A percentile compares a stretch with the other conserved stretches of the same genome.
Evolutionary conservation across 2,329 filamentous ascomycete genomes (phyloP).

Genomic region (Nothophoma quercina): DNA sequence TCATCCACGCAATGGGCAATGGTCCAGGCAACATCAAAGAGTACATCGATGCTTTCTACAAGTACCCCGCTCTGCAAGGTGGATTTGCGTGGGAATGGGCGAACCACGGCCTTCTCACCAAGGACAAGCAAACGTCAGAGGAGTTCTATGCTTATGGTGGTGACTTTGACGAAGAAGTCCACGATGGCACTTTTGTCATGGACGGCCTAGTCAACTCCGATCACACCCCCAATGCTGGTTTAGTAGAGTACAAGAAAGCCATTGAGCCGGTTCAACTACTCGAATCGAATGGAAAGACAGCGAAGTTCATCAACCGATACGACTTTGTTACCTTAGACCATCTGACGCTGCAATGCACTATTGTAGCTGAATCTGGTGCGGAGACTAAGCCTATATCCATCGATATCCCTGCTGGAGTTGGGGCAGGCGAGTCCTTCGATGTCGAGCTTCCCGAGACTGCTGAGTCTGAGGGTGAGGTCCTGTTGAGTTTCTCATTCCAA

Average conservation of each 20-base stretch:
- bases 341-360: conserved; percentile 32
- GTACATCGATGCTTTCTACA: conserved; percentile 70
- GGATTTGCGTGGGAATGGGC: conserved; percentile 61
- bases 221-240: conserved; percentile 51
- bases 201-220: conserved; percentile 54
- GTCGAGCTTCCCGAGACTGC: conserved; percentile 32
- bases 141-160: conserved; percentile 55
- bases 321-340: conserved; percentile 51
- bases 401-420: conserved; percentile 35
- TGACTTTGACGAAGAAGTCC: conserved; percentile 53
- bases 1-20: conserved; percentile 73
- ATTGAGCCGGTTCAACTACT: conserved; percentile 52
- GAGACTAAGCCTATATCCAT: conserved; percentile 23
- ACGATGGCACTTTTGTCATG: conserved; percentile 56
- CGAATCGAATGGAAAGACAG: conserved; percentile 28
- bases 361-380: conserved; percentile 15
- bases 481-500: conserved; percentile 41
- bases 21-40: conserved; percentile 74
- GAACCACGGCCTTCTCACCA: conserved; percentile 54
- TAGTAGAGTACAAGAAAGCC: conserved; percentile 55
- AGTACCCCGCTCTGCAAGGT: conserved; percentile 68
- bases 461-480: conserved; percentile 18
- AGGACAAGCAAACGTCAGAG: conserved; percentile 48
- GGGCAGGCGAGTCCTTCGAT: conserved; percentile 36
- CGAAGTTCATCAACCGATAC: conserved; percentile 43